Evolutionary conservation across 129 eudicot genomes (phyloP).

Genomic region (Flaveria linearis): DNA sequence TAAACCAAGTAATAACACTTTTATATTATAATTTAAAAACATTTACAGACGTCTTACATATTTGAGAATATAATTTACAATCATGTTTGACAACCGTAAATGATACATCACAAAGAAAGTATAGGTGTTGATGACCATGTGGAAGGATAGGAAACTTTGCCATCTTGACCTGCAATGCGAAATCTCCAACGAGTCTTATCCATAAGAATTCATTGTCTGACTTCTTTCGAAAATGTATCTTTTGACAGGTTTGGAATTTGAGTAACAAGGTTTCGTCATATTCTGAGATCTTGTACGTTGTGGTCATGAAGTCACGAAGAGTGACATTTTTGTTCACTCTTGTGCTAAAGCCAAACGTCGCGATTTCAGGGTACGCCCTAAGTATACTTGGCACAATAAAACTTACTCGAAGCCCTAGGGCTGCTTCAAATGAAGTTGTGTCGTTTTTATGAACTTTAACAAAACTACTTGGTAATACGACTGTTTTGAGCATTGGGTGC

Average conservation of each 20-base stretch:
- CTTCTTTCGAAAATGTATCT: background rate
- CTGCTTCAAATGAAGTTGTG: background rate
- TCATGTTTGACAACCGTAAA: background rate
- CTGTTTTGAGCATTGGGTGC: background rate
- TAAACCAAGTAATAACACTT: too few relatives aligned
- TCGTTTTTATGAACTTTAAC: background rate
- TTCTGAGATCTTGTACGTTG: background rate
- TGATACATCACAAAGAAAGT: background rate
- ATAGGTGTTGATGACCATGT: background rate
- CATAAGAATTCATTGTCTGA: background rate
- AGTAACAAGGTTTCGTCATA: background rate
- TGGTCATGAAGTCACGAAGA: background rate
- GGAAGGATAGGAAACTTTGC: background rate
- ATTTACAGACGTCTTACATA: too few relatives aligned
- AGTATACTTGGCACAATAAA: background rate
- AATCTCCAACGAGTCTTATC: background rate
- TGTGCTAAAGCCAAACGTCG: background rate
- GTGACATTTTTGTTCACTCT: background rate
- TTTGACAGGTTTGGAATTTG: background rate
- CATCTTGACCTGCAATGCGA: background rate
- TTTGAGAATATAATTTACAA: too few relatives aligned
- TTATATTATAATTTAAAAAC: too few relatives aligned
- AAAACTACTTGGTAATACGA: background rate
- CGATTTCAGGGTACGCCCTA: background rate
- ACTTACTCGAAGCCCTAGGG: background rate